A percentile compares a stretch with the other conserved stretches of the same genome.
phyloP scores from a whole-genome alignment of 1,284 basidiomycete species.

The Amylostereum areolatum region DNA sequence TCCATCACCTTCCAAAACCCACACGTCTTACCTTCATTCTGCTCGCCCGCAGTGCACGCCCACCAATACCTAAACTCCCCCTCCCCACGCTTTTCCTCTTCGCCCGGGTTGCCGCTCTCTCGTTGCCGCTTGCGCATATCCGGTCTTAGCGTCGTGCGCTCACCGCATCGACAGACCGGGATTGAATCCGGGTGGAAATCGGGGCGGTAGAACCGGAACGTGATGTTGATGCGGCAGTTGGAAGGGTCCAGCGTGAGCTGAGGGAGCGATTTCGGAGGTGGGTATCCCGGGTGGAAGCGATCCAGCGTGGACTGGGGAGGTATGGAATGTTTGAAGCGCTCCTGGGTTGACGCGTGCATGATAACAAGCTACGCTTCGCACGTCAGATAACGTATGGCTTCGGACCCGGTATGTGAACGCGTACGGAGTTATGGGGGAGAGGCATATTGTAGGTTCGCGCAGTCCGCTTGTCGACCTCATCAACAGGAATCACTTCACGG shows the following conservation, averaged over 20 bases:
- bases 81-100: slow-evolving; percentile 1
- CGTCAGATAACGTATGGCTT: not conserved
- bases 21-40: slow-evolving; percentile 83
- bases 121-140: slow-evolving; percentile 66
- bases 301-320: slow-evolving; percentile 76
- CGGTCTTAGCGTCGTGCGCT: slow-evolving; percentile 71
- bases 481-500: slow-evolving; percentile 63
- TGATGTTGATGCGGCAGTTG: slow-evolving; percentile 83
- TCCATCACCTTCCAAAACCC: slow-evolving; percentile 79
- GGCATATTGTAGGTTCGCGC: slow-evolving; percentile 82
- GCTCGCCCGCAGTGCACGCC: slow-evolving; percentile 77
- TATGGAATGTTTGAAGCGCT: slow-evolving; percentile 80
- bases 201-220: slow-evolving; percentile 82
- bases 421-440: slow-evolving; percentile 78
- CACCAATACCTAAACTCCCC: slow-evolving; percentile 66
- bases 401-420: slow-evolving; percentile 12
- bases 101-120: slow-evolving; percentile 4
- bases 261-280: slow-evolving; percentile 24
- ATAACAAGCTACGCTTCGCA: slow-evolving; percentile 55
- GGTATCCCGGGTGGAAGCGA: slow-evolving; percentile 61
- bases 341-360: slow-evolving; percentile 91
- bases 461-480: slow-evolving; percentile 45
- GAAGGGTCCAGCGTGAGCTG: slow-evolving; percentile 29
- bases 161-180: slow-evolving; percentile 73
- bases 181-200: slow-evolving; percentile 73